Conservation (phyloP, 352 stramenopile species). For the Pythium phragmitis region DNA sequence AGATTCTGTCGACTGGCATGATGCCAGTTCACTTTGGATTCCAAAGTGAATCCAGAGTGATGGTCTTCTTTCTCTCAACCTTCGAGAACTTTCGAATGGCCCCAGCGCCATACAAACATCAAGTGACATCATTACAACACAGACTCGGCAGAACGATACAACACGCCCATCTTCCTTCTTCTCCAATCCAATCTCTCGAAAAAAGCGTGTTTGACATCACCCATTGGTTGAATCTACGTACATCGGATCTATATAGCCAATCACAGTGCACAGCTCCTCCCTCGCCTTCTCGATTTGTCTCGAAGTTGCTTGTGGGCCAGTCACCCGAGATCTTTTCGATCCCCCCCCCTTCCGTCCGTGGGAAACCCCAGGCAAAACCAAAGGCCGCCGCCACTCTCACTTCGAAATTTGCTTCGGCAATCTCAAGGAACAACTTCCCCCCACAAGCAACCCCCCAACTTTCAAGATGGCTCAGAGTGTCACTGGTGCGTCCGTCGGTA, state of each 20-base stretch:
- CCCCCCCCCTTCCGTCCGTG: not conserved
- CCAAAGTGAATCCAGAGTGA: slow-evolving; percentile 11
- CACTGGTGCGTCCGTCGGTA: slow-evolving; percentile 81
- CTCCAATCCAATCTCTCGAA: slow-evolving; percentile 23
- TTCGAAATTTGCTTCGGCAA: slow-evolving; percentile 33
- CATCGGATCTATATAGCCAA: slow-evolving; percentile 14
- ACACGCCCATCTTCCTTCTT: slow-evolving; percentile 11
- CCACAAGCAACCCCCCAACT: slow-evolving; percentile 16
- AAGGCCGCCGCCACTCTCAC: slow-evolving; percentile 7
- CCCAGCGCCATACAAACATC: slow-evolving; percentile 18
- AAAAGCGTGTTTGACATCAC: not conserved
- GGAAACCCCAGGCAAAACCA: slow-evolving; percentile 3
- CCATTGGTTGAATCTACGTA: slow-evolving; percentile 18
- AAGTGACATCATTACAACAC: slow-evolving; percentile 17
- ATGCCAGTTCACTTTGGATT: too few relatives aligned
- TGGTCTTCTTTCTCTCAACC: slow-evolving; percentile 6
- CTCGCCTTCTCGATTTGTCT: slow-evolving; percentile 29
- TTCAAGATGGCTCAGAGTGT: slow-evolving; percentile 11
- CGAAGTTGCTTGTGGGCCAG: slow-evolving; percentile 15
- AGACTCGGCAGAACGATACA: slow-evolving; percentile 12
- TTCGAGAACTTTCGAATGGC: slow-evolving; percentile 32
- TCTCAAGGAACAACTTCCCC: slow-evolving; percentile 17
- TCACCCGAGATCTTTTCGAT: slow-evolving; percentile 25
- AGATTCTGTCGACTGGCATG: not conserved
- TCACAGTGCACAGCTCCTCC: slow-evolving; percentile 8